Evolutionary conservation across 106 monocot species (phyloP), one percentile per base, ranked within the genome.

Genomic region (Vanilla planifolia): DNA sequence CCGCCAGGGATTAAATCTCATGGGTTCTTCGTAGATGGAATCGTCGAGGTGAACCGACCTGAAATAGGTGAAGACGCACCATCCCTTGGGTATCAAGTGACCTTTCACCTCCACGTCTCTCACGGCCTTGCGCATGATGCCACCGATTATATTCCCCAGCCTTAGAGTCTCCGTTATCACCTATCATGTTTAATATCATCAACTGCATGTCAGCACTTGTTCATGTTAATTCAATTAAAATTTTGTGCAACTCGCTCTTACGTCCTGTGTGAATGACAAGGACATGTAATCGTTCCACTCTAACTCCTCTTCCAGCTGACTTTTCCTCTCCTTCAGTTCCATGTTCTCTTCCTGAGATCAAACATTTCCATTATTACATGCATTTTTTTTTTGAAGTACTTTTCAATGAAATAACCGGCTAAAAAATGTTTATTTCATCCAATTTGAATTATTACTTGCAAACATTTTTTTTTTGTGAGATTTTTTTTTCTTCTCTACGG

Each of bases 51-150:
- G 94, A 40, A 89, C 76, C 13, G 94, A 95, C 60, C 94, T 59
- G 34, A 95, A 89, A 69, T 95, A 95, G 39, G 76, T 71, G 69
- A 89, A 82, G 7, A 89, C 82, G 27, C 89, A 95, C 94, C 94
- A 95, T 8, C 86, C 94, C 51, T 95, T 86, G 22, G 94, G 94
- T 29, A 95, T 86, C 42, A 89, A 73, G 52, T 89, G 67, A 21
- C 89, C 94, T 47, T 86, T 89, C 37, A 95, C 71, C 68, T 80
- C 86, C 24, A 86, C 67, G 53, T 89, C 89, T 65, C 55, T 75
- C 65, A 80, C 72, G 1, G 94, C 85, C 48, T 69, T 95, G 44
- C 94, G 64, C 85, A 95, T 86, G 21, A 86, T 81, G 14, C 94
- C 94, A 10, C 67, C 76, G 16, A 95, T 95, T 5, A 95, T 84